Evolutionary conservation across 345 rosid species (phyloP), one percentile per base, ranked within the genome.

Genomic region (Hibiscus mutabilis): DNA sequence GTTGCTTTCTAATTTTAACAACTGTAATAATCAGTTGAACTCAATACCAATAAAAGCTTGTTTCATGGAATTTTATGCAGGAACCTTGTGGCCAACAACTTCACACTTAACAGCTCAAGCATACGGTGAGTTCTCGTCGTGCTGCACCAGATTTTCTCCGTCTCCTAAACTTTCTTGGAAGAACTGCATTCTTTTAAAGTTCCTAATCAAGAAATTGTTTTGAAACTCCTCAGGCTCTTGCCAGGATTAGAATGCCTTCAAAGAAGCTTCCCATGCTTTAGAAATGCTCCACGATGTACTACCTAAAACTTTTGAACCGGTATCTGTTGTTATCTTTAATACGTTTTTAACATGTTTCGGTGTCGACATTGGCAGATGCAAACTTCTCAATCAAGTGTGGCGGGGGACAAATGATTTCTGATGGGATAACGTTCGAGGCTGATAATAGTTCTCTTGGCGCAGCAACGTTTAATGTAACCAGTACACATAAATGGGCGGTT

Each of bases 401-500:
- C 58, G 84, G 80, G 31, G 31, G 31, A 10, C 19, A 59, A 52
- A 75, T 42, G 63, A 70, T 74, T 62, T 37, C 68, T 60, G 67
- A 60, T 71, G 84, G 86, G 40, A 72, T 33, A 42, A 22, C 75
- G 60, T 86, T 71, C 46, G 89, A 88, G 78, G 82, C 76, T 6
- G 90, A 88, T 0, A 68, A 25, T 10, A 0, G 3, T 9, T 16
- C 5, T 51, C 1, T 68, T 8, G 60, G 60, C 5, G 15, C 59
- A 52, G 71, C 71, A 29, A 15, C 27, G 1, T 52, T 51, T 68
- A 2, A 52, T 49, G 83, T 88, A 46, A 71, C 82, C 55, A 72
- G 21, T 51, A 58, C 77, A 6, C 51, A 72, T 37, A 84, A 81
- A 78, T 88, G 92, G 92, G 92, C 86, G 21, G 81, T 83, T 55